phyloP scores from a whole-genome alignment of 257 asterid genomes.

The Capsicum chinense region DNA sequence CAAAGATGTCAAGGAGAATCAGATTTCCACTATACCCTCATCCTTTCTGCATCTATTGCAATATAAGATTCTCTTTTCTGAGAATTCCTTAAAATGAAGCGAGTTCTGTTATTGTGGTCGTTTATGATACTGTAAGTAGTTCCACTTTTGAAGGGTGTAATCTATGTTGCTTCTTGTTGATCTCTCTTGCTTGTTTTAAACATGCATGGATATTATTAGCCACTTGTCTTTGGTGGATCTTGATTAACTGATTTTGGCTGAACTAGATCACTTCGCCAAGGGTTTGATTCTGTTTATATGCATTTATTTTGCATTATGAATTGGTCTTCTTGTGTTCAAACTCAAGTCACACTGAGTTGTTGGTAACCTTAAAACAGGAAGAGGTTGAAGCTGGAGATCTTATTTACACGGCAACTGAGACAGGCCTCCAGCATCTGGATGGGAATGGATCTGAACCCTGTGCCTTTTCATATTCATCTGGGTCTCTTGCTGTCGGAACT shows the following conservation, averaged over 20 bases:
- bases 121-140: neutral
- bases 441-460: constrained; percentile 43
- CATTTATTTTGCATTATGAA: neutral
- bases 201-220: constrained; percentile 18
- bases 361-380: constrained; percentile 45
- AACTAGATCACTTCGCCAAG: neutral
- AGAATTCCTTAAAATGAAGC: neutral
- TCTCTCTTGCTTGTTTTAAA: neutral
- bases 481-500: constrained; percentile 41
- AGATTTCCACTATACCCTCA: neutral
- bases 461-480: constrained; percentile 47
- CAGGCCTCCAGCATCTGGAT: constrained; percentile 46
- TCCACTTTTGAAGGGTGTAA: constrained; percentile 6
- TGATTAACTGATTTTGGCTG: neutral
- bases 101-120: neutral
- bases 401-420: constrained; percentile 44
- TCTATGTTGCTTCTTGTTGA: neutral
- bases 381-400: constrained; percentile 46
- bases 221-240: neutral
- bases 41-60: neutral
- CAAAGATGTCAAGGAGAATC: neutral
- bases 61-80: neutral
- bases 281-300: constrained; percentile 1
- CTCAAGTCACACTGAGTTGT: constrained; percentile 21
- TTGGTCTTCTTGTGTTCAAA: constrained; percentile 12